Conservation (phyloP, 441 rosid genomes). For the Erodium chrysanthum region DNA sequence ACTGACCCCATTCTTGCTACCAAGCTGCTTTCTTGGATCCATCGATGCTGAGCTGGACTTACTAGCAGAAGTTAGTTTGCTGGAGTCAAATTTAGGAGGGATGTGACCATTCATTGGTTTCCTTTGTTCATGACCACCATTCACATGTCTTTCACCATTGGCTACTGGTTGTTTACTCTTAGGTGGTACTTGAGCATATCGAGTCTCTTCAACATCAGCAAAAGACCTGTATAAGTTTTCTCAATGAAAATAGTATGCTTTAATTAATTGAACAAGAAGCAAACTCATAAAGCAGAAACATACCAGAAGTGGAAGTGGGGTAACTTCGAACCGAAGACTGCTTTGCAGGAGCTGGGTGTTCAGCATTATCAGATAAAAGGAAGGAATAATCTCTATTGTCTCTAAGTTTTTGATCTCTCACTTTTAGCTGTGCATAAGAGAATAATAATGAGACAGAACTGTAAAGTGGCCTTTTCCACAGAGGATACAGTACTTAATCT, state of each 20-base stretch:
- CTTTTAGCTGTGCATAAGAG: constrained; percentile 32
- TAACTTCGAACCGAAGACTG: constrained; percentile 34
- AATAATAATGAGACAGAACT: background rate
- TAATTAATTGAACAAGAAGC: constrained; percentile 17
- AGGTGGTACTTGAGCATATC: constrained; percentile 35
- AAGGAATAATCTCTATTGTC: constrained; percentile 81
- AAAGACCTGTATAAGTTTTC: constrained; percentile 60
- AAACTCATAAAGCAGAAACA: constrained; percentile 21
- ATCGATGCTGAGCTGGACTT: constrained; percentile 15
- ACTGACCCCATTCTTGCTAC: constrained; percentile 44
- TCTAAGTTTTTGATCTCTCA: constrained; percentile 56
- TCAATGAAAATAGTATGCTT: constrained; percentile 42
- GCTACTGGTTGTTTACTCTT: constrained; percentile 44
- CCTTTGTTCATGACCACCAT: constrained; percentile 29
- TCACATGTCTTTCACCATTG: constrained; percentile 33
- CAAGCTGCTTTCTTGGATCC: constrained; percentile 35
- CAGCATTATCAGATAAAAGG: constrained; percentile 61
- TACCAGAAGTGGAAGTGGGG: constrained; percentile 47
- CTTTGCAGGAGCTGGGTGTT: constrained; percentile 46
- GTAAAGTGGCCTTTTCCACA: background rate
- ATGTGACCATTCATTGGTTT: constrained; percentile 36
- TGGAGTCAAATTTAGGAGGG: constrained; percentile 32
- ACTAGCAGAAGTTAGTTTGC: constrained; percentile 32
- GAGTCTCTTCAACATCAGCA: constrained; percentile 74
- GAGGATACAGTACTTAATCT: background rate